Base-by-base conservation (phyloP, 2,329 filamentous ascomycete species). In the Alternaria panax region DNA sequence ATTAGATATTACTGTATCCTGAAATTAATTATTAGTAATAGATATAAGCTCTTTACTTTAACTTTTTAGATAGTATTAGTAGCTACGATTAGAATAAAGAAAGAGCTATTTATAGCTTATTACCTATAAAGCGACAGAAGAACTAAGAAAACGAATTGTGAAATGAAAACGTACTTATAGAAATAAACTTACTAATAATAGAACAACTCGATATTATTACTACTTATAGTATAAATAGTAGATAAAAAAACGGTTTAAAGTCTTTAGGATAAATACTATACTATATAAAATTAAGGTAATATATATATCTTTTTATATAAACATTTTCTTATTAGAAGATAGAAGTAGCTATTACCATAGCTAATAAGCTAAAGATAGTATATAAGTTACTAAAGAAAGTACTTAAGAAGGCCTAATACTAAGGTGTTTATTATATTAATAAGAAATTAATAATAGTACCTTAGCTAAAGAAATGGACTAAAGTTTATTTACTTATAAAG, bases 81-180 rank as follows among this genome's bases (percentile, higher is more conserved):
- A 9, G 28, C 24, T 11, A 11, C 8, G 8, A 43, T 57, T 14
- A 28, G 7, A 38, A 11, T 1, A 4, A 20, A 38, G 1, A 11
- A 4, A 24, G 28, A 56, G 18, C 43, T 61, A 14, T 61, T 32
- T 1, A 63, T 38, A 24, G 52, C 60, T 34, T 63, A 53, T 18
- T 36, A 63, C 11, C 60, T 28, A 8, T 7, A 63, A 18, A 63
- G 34, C 8, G 52, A 60, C 8, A 27, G 52, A 48, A 20, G 51
- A 22, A 57, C 60, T 5, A 5, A 20, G 2, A 0, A 3, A 11
- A 20, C 2, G 7, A 32, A 32, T 32, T 16, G 8, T 11, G 25
- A 25, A 57, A 54, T 57, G 18, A 42, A 60, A 53, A 16, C 34
- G 9, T 57, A 57, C 16, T 40, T 57, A 22, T 22, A 30, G 1